Evolutionary conservation across 352 stramenopile genomes (phyloP).

Genomic region (Globisporangium radiosum): DNA sequence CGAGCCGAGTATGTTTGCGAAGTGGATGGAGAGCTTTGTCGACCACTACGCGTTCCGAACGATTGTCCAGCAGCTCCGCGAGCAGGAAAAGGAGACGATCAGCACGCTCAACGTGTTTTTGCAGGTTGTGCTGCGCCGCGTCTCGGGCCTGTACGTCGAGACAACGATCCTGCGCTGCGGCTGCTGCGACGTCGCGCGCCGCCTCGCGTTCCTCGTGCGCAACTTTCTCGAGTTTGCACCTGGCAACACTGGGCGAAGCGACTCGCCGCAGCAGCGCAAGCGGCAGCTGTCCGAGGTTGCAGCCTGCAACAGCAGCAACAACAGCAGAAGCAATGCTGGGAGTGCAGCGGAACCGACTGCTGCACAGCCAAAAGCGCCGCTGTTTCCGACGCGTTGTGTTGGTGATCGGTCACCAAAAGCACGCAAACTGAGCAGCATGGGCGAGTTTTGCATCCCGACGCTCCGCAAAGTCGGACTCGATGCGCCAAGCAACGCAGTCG

Average conservation of each 20-base stretch:
- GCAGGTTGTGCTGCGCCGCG: constrained; percentile 57
- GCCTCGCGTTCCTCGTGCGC: constrained; percentile 52
- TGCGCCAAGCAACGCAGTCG: constrained; percentile 18
- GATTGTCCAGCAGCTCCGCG: constrained; percentile 47
- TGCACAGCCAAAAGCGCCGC: constrained; percentile 4
- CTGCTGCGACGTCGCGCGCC: constrained; percentile 40
- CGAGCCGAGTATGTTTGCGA: constrained; percentile 41
- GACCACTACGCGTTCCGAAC: constrained; percentile 69
- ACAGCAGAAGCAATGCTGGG: neutral
- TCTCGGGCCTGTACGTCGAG: constrained; percentile 53
- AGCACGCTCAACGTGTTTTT: constrained; percentile 70
- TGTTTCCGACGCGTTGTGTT: constrained; percentile 25
- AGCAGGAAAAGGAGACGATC: constrained; percentile 66
- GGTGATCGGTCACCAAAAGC: constrained; percentile 36
- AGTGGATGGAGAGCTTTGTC: constrained; percentile 73
- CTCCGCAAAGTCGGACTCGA: constrained; percentile 34
- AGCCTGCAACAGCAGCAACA: constrained; percentile 16
- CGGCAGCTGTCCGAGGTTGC: constrained; percentile 50
- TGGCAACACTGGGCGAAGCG: constrained; percentile 2
- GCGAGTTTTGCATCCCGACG: constrained; percentile 35
- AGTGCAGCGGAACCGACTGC: neutral
- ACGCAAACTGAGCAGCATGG: constrained; percentile 49
- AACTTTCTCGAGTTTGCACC: constrained; percentile 56
- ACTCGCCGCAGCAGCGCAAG: constrained; percentile 25
- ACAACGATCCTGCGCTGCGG: constrained; percentile 44